phyloP scores from a whole-genome alignment of 2,329 filamentous ascomycete genomes.

The Ophiocordyceps camponoti-saundersi region DNA sequence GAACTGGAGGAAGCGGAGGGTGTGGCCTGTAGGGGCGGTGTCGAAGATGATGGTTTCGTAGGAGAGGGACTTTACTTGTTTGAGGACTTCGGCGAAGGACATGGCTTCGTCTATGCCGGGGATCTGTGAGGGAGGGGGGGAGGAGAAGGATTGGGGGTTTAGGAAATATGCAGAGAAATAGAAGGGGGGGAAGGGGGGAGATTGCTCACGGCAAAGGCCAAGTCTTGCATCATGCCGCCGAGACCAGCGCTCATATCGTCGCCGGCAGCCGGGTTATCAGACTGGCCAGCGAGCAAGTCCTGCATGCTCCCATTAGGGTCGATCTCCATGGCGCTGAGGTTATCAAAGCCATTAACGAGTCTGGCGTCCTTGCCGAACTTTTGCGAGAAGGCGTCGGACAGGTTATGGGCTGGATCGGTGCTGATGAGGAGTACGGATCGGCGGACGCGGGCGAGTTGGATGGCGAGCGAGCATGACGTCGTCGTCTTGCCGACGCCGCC shows the following conservation, averaged over 20 bases:
- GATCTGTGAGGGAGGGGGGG: slow-evolving; percentile 38
- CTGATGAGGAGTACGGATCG: slow-evolving; percentile 95
- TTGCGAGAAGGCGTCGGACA: slow-evolving; percentile 93
- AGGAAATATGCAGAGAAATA: too few relatives aligned
- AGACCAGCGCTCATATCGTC: slow-evolving; percentile 59
- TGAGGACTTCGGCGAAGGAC: slow-evolving; percentile 97
- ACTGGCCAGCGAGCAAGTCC: slow-evolving; percentile 67
- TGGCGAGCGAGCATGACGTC: slow-evolving; percentile 95
- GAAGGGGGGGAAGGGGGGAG: too few relatives aligned
- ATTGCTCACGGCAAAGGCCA: slow-evolving; percentile 70
- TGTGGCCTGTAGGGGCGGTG: slow-evolving; percentile 94
- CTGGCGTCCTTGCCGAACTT: slow-evolving; percentile 99
- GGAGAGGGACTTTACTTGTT: slow-evolving; percentile 96
- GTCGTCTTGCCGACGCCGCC: slow-evolving; percentile 98
- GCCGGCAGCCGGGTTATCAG: slow-evolving; percentile 47
- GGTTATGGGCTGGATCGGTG: slow-evolving; percentile 94
- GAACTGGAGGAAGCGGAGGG: slow-evolving; percentile 95
- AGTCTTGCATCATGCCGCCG: slow-evolving; percentile 96
- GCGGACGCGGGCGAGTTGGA: slow-evolving; percentile 88
- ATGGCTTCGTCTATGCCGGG: slow-evolving; percentile 98
- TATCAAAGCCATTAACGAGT: slow-evolving; percentile 78
- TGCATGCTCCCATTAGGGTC: slow-evolving; percentile 97
- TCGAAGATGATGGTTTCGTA: slow-evolving; percentile 99
- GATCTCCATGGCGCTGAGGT: slow-evolving; percentile 97
- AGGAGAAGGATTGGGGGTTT: not conserved